Conservation (phyloP, 129 eudicot species). For the Arctium minus region DNA sequence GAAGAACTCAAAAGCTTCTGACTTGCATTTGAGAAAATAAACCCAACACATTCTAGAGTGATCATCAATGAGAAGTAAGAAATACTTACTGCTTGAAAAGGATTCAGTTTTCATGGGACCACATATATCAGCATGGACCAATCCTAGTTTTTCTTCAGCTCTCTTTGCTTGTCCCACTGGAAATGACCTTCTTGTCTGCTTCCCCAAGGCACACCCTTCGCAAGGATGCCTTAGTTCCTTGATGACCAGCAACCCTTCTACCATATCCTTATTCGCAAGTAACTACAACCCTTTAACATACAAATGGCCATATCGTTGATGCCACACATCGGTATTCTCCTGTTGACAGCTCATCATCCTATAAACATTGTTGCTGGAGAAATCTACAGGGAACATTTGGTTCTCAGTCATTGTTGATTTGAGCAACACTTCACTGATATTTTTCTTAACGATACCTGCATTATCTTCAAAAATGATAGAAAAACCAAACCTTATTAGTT, state of each 20-base stretch:
- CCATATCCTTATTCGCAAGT: not conserved
- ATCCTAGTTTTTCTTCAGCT: too few species aligned
- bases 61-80: too few species aligned
- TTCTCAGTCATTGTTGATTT: not conserved
- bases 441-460: not conserved
- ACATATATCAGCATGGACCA: too few species aligned
- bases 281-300: too few species aligned
- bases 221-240: not conserved
- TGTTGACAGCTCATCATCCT: not conserved
- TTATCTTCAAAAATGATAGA: not conserved
- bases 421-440: not conserved
- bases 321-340: not conserved
- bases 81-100: not conserved
- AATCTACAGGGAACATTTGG: not conserved
- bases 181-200: not conserved
- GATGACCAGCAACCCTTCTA: not conserved
- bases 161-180: not conserved
- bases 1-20: too few species aligned
- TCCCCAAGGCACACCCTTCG: not conserved
- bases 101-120: too few species aligned
- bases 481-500: not conserved
- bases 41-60: too few species aligned
- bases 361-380: not conserved
- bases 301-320: too few species aligned
- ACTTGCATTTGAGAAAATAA: too few species aligned